A percentile compares a stretch with the other conserved stretches of the same genome.
Conservation (phyloP, 2,329 filamentous ascomycete genomes). For the Aspergillus puulaauensis region DNA sequence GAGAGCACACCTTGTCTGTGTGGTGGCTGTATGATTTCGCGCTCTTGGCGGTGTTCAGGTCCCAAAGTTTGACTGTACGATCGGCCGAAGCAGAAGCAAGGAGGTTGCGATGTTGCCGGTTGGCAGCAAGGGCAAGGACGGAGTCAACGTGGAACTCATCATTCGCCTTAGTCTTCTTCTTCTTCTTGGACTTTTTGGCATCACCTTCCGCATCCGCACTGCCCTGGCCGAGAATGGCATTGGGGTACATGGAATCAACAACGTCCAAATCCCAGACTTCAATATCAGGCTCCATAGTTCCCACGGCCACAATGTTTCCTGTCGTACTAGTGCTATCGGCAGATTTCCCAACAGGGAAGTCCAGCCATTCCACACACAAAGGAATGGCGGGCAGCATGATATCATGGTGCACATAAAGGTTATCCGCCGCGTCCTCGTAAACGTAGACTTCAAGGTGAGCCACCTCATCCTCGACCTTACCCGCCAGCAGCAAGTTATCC, state of each 20-base stretch:
- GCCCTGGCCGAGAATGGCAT: conserved; percentile 85
- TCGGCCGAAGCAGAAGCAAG: conserved; percentile 94
- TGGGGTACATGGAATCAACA: conserved; percentile 97
- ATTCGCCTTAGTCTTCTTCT: conserved; percentile 85
- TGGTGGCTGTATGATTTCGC: conserved; percentile 96
- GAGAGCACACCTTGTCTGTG: conserved; percentile 94
- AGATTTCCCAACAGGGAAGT: conserved; percentile 79
- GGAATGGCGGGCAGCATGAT: conserved; percentile 98
- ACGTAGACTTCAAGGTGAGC: conserved; percentile 96
- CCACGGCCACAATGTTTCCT: conserved; percentile 91
- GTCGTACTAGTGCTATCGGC: conserved; percentile 63
- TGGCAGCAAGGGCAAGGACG: conserved; percentile 85
- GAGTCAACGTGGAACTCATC: conserved; percentile 93
- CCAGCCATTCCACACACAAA: conserved; percentile 92
- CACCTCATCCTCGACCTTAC: conserved; percentile 94
- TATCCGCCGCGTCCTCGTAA: conserved; percentile 92
- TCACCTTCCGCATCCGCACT: conserved; percentile 45
- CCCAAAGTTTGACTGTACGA: conserved; percentile 97
- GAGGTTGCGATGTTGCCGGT: conserved; percentile 89
- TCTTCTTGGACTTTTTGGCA: conserved; percentile 73
- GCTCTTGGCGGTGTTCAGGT: conserved; percentile 85
- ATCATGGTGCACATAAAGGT: conserved; percentile 98
- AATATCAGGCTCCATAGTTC: conserved; percentile 97
- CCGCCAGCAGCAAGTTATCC: conserved; percentile 88
- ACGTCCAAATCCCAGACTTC: conserved; percentile 98